Evolutionary conservation across 345 rosid species (phyloP).

Genomic region (Schrenkiella parvula): DNA sequence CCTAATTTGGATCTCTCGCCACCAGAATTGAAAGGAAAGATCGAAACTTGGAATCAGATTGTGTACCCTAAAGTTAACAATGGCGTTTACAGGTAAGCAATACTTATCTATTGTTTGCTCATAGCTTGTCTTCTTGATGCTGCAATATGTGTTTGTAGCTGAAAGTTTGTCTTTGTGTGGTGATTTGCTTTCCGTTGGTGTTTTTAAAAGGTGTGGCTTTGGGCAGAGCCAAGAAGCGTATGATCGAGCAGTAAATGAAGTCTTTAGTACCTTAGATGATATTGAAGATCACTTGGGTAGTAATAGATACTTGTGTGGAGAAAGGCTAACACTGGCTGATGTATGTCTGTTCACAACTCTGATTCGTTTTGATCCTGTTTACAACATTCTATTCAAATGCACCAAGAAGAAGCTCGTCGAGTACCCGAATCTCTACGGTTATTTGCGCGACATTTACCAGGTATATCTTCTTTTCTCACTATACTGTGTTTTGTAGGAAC

Average conservation of each 20-base stretch:
- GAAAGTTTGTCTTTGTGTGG: conserved; percentile 1
- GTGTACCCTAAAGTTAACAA: conserved; percentile 76
- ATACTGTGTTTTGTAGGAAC: background rate
- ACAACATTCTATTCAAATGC: conserved; percentile 79
- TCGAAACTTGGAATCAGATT: conserved; percentile 66
- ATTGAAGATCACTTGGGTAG: conserved; percentile 52
- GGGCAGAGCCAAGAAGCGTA: conserved; percentile 87
- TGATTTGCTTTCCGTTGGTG: conserved; percentile 4
- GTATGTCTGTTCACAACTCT: conserved; percentile 81
- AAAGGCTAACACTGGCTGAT: conserved; percentile 55
- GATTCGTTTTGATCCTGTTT: conserved; percentile 73
- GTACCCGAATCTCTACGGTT: conserved; percentile 62
- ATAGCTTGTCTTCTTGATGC: background rate
- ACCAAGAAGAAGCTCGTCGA: conserved; percentile 76
- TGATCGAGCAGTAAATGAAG: conserved; percentile 56
- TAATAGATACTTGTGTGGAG: conserved; percentile 75
- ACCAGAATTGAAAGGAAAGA: conserved; percentile 38
- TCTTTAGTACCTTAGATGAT: conserved; percentile 57
- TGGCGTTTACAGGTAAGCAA: conserved; percentile 69
- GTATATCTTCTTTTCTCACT: background rate
- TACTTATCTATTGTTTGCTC: background rate
- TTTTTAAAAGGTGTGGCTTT: conserved; percentile 66
- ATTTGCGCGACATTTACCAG: conserved; percentile 77
- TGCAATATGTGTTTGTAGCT: conserved; percentile 13
- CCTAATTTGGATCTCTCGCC: conserved; percentile 65